Evolutionary conservation across 2,329 filamentous ascomycete genomes (phyloP).

Genomic region (Phoma sp.): DNA sequence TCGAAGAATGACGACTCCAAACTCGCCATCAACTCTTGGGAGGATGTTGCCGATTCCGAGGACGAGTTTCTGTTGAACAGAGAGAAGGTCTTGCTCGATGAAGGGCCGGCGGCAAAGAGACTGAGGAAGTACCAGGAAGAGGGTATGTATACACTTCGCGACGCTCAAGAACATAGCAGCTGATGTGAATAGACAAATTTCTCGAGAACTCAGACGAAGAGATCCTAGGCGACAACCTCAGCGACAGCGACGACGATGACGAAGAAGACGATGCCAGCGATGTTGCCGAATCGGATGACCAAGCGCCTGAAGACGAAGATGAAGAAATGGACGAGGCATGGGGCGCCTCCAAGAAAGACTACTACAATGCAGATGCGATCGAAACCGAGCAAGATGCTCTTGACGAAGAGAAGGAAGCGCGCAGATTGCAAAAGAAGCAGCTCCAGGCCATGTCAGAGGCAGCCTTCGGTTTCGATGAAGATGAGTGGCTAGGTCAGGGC

Average conservation of each 20-base stretch:
- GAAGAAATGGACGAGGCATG: slow-evolving; percentile 73
- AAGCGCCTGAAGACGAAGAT: slow-evolving; percentile 59
- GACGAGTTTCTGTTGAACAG: slow-evolving; percentile 90
- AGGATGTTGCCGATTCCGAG: slow-evolving; percentile 90
- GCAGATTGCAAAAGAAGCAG: slow-evolving; percentile 88
- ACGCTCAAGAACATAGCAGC: not conserved
- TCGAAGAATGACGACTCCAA: slow-evolving; percentile 56
- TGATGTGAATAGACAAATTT: slow-evolving; percentile 56
- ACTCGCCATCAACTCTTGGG: slow-evolving; percentile 66
- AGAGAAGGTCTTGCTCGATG: slow-evolving; percentile 85
- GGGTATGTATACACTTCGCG: slow-evolving; percentile 46
- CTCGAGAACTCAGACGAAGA: slow-evolving; percentile 68
- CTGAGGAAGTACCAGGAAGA: slow-evolving; percentile 73
- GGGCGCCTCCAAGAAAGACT: slow-evolving; percentile 86
- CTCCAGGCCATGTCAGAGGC: slow-evolving; percentile 85
- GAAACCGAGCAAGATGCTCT: slow-evolving; percentile 76
- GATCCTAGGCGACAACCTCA: slow-evolving; percentile 60
- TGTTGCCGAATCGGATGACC: slow-evolving; percentile 34
- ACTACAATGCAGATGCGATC: slow-evolving; percentile 86
- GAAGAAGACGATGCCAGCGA: slow-evolving; percentile 44
- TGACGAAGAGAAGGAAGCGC: slow-evolving; percentile 90
- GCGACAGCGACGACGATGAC: slow-evolving; percentile 55
- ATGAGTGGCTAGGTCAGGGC: slow-evolving; percentile 73
- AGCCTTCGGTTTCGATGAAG: slow-evolving; percentile 92
- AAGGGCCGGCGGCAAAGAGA: slow-evolving; percentile 79